Evolutionary conservation across 805 yeast genomes (phyloP).

Genomic region (Yarrowia alimentaria): DNA sequence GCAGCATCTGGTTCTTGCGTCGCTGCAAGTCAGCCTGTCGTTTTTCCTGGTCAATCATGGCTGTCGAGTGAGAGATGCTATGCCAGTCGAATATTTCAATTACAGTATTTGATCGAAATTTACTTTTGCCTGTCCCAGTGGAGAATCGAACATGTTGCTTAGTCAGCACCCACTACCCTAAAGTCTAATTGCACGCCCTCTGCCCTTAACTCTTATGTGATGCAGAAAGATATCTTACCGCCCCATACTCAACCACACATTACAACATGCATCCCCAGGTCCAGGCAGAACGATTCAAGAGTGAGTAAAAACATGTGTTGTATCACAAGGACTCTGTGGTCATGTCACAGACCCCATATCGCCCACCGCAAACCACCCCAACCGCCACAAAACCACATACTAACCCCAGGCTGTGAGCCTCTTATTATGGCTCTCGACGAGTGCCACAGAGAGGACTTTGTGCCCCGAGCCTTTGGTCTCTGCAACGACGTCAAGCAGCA

Average conservation of each 20-base stretch:
- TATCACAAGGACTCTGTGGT: too few relatives aligned
- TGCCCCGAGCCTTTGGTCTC: constrained; percentile 70
- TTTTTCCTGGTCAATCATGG: constrained; percentile 24
- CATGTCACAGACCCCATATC: too few relatives aligned
- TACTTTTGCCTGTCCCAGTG: neutral
- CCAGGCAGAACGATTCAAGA: constrained; percentile 45
- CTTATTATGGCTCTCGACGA: constrained; percentile 84
- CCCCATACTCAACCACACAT: constrained; percentile 15
- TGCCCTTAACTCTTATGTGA: too few relatives aligned
- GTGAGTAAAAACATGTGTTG: constrained; percentile 1
- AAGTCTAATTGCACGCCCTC: constrained; percentile 2
- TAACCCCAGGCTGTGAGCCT: constrained; percentile 61
- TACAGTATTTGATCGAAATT: constrained; percentile 2
- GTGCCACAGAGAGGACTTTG: constrained; percentile 68
- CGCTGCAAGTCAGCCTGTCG: constrained; percentile 16
- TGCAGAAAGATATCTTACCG: constrained; percentile 10
- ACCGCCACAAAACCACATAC: neutral
- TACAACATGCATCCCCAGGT: constrained; percentile 54
- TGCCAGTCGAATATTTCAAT: neutral
- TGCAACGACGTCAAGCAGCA: constrained; percentile 85
- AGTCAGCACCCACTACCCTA: too few relatives aligned
- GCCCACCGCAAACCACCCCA: too few relatives aligned
- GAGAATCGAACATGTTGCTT: constrained; percentile 12
- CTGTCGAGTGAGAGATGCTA: constrained; percentile 2
- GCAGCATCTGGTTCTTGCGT: constrained; percentile 64